phyloP scores from a whole-genome alignment of 1,284 basidiomycete genomes.

The Heliocybe sulcata region DNA sequence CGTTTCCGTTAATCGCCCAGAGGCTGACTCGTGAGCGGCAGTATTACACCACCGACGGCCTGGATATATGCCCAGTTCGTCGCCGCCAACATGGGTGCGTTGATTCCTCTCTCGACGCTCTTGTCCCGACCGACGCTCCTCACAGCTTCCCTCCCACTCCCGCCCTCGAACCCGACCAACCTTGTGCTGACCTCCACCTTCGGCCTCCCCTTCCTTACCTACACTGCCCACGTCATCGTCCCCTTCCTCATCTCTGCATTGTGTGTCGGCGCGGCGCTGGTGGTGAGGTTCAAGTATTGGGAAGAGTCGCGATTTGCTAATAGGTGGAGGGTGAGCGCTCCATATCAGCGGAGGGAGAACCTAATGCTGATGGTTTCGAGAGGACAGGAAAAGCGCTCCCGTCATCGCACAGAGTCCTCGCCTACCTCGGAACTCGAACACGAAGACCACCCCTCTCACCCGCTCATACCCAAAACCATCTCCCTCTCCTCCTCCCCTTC shows the following conservation, averaged over 20 bases:
- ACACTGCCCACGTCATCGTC: constrained; percentile 62
- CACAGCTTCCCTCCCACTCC: constrained; percentile 32
- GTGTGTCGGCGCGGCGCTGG: constrained; percentile 26
- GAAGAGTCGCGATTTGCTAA: too few relatives aligned
- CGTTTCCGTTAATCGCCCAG: constrained; percentile 26
- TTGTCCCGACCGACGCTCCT: neutral
- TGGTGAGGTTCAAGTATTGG: neutral
- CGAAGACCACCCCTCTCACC: neutral
- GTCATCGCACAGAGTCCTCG: too few relatives aligned
- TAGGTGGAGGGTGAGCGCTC: too few relatives aligned
- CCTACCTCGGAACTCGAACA: too few relatives aligned
- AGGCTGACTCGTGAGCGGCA: constrained; percentile 5
- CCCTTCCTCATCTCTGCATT: constrained; percentile 61
- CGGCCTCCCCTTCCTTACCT: constrained; percentile 25
- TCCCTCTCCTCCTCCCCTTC: constrained; percentile 24
- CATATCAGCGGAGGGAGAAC: too few relatives aligned
- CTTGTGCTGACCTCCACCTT: constrained; percentile 61
- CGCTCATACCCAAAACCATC: neutral
- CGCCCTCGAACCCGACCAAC: constrained; percentile 68
- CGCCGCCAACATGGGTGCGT: constrained; percentile 75
- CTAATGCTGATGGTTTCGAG: too few relatives aligned
- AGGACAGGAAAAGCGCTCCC: too few relatives aligned
- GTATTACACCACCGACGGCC: constrained; percentile 48
- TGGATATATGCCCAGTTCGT: constrained; percentile 69
- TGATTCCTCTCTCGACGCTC: neutral